These are phyloP conservation scores for Telopea speciosissima DNA, from an alignment of 177 flowering plant genomes.

Conservation along the genomic window DNA sequence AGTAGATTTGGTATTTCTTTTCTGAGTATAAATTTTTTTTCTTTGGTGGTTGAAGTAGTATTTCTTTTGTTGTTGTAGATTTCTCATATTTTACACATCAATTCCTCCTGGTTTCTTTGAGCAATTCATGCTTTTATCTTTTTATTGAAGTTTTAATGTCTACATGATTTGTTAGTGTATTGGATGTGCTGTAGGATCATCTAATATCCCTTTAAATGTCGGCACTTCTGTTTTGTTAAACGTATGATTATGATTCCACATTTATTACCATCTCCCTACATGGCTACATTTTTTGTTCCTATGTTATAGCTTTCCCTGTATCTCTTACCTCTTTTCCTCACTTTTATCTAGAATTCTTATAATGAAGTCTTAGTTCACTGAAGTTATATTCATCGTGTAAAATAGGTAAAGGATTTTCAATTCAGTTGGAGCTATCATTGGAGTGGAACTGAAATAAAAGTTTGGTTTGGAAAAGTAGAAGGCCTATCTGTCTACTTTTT, in stretches of 20 bases:
- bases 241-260: neutral
- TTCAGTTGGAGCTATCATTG: conserved; percentile 53
- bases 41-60: too few species aligned
- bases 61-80: neutral
- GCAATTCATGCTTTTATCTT: neutral
- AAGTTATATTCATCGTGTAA: conserved; percentile 6
- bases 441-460: conserved; percentile 94
- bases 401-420: conserved; percentile 70
- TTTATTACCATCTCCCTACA: too few species aligned
- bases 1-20: neutral
- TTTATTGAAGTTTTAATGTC: too few species aligned
- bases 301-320: neutral
- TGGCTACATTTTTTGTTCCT: neutral
- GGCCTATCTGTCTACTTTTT: conserved; percentile 84
- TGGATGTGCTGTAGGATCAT: neutral
- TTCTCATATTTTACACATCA: neutral
- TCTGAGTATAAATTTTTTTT: neutral
- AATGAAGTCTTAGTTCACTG: neutral
- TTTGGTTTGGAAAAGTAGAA: conserved; percentile 90
- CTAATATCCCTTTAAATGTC: neutral
- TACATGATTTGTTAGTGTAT: neutral
- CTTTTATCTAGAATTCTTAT: neutral
- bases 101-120: too few species aligned
- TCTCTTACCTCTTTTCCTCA: neutral
- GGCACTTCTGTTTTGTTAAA: neutral